phyloP scores from a whole-genome alignment of 352 stramenopile species.

The Phytophthora idaei region DNA sequence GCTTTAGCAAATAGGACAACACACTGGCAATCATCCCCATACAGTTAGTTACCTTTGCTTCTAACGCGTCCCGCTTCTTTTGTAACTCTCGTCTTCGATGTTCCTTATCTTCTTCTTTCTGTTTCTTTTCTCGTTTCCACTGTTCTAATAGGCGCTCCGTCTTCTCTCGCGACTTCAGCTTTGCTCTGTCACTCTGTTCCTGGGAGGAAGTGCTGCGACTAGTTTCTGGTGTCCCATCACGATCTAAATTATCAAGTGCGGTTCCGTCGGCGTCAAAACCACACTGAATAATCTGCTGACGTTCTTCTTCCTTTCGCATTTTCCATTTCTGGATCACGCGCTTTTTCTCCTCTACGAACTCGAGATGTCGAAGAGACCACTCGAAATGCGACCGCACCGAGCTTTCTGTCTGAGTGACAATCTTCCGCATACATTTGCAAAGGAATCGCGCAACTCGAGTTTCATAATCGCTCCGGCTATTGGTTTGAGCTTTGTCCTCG shows the following conservation, averaged over 20 bases:
- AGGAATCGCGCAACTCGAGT: conserved; percentile 51
- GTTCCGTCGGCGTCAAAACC: conserved; percentile 37
- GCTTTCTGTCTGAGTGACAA: conserved; percentile 61
- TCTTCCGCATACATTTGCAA: conserved; percentile 51
- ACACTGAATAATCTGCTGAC: conserved; percentile 47
- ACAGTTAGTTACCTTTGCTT: conserved; percentile 50
- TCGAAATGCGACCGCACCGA: conserved; percentile 67
- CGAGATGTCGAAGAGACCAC: conserved; percentile 68
- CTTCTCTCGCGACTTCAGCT: conserved; percentile 31
- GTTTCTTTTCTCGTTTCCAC: conserved; percentile 58
- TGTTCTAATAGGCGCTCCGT: conserved; percentile 37
- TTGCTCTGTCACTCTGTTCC: conserved; percentile 4
- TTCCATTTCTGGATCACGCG: conserved; percentile 64
- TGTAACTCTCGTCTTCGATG: conserved; percentile 37
- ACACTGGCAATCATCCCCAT: neutral
- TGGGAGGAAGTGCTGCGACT: conserved; percentile 1
- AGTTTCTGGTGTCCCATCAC: neutral
- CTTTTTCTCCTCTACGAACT: conserved; percentile 68
- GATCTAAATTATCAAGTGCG: conserved; percentile 1
- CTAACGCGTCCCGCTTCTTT: conserved; percentile 41
- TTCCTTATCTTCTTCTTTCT: conserved; percentile 34
- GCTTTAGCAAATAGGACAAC: neutral
- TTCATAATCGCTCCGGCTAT: conserved; percentile 41
- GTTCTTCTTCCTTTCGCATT: conserved; percentile 50
- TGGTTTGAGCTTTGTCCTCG: conserved; percentile 2